Evolutionary conservation across 2,329 filamentous ascomycete species (phyloP), one percentile per base, ranked within the genome.

Genomic region (Fusarium sp.): DNA sequence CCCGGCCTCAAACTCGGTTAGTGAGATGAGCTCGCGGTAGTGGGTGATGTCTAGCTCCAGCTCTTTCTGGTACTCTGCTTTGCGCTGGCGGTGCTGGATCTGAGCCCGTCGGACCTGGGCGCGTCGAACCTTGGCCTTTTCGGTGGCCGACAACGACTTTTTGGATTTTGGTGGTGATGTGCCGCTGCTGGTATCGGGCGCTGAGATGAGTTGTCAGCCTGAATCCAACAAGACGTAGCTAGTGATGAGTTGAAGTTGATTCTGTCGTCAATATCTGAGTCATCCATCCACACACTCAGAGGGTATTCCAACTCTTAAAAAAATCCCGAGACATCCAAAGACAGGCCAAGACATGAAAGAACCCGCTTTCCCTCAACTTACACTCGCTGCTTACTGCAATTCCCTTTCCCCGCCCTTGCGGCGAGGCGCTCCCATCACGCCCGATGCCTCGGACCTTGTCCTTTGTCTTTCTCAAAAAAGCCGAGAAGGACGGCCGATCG

Each of bases 81-180:
- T 90, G 76, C 88, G 86, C 78, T 88, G 85, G 18, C 88, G 87
- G 74, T 90, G 88, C 77, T 89, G 85, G 41, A 86, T 85, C 82
- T 90, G 88, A 2, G 88, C 88, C 24, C 83, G 84, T 4, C 88
- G 81, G 61, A 90, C 88, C 71, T 90, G 88, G 4, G 85, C 85
- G 0, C 88, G 85, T 6, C 88, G 85, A 18, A 82, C 70, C 75
- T 86, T 83, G 24, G 85, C 82, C 78, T 87, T 88, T 63, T 85
- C 82, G 74, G 80, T 75, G 41, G 75, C 70, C 4, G 74, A 69
- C 5, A 74, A 64, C 41, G 69, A 62, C 69, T 77, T 77, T 45
- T 59, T 75, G 54, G 66, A 57, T 61, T 52, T 79, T 70, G 72
- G 64, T 22, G 68, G 69, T 24, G 70, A 76, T 20, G 64, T 59